These are phyloP conservation scores for Metarhizium robertsii DNA, from an alignment of 2,329 filamentous ascomycete species.

Conservation along the genomic window DNA sequence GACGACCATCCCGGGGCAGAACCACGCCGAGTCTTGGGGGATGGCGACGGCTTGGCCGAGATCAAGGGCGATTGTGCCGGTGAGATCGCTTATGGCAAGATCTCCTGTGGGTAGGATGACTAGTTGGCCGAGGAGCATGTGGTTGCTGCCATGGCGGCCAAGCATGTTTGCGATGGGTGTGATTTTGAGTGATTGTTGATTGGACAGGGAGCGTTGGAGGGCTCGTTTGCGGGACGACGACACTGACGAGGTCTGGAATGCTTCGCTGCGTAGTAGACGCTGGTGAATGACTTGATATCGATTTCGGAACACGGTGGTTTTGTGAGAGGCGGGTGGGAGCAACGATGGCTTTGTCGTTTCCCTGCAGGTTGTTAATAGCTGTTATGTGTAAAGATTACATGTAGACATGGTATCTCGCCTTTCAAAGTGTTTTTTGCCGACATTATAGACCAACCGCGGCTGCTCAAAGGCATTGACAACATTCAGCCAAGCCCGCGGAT, in stretches of 20 bases:
- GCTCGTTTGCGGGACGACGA: conserved; percentile 47
- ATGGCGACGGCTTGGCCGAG: conserved; percentile 71
- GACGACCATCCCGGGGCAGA: conserved; percentile 91
- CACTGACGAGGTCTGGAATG: conserved; percentile 77
- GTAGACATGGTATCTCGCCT: conserved; percentile 32
- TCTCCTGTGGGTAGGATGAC: conserved; percentile 72
- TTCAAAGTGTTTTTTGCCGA: conserved; percentile 84
- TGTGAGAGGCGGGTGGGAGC: conserved; percentile 69
- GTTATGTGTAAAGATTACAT: too few relatives aligned
- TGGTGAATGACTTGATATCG: conserved; percentile 90
- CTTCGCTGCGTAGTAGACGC: conserved; percentile 82
- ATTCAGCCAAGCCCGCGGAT: conserved; percentile 76
- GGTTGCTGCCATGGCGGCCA: conserved; percentile 72
- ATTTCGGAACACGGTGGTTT: conserved; percentile 79
- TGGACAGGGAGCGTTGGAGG: conserved; percentile 50
- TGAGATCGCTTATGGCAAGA: conserved; percentile 75
- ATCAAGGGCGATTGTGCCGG: conserved; percentile 79
- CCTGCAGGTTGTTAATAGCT: conserved; percentile 23
- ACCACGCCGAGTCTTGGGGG: conserved; percentile 82
- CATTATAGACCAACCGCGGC: conserved; percentile 68
- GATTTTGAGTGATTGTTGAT: conserved; percentile 69
- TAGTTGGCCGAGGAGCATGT: conserved; percentile 80
- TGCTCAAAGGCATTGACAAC: conserved; percentile 79
- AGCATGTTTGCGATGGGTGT: conserved; percentile 71
- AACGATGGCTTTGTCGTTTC: conserved; percentile 56